Base-by-base conservation (phyloP, 2,329 filamentous ascomycete species). In the Zarea fungicola region DNA sequence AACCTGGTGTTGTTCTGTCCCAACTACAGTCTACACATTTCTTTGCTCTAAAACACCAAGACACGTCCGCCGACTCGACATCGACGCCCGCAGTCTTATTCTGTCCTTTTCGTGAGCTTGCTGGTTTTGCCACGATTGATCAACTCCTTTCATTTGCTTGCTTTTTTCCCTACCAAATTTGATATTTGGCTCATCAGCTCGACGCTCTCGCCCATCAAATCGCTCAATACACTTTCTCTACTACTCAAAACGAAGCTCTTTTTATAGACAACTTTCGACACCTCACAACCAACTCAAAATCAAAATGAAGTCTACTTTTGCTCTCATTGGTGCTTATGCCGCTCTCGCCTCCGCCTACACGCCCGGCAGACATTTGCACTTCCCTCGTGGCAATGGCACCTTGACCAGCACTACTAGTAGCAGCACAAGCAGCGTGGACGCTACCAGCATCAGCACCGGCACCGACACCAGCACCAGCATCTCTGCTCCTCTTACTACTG, bases 241-340 rank as follows among this genome's bases (percentile, higher is more conserved):
- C 34, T 35, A 34, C 22, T 23, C 52, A 54, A n/a, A n/a, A n/a
- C 52, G 53, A 29, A 36, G 54, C 57, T 48, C 40, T 40, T 35
- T 10, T 42, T 13, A 34, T 16, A 8, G 10, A 26, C 37, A 8
- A 37, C 32, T n/a, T 5, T 22, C 40, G 11, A 42, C 8, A 22
- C 8, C 22, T 18, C 42, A 31, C 25, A 34, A 40, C 55, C 57
- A 56, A 42, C 49, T n/a, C n/a, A n/a, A 55, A 45, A 45, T 58
- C 67, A 75, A 68, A 50, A 78, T 78, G 75, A 75, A 76, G 69
- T 62, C 72, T 54, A 60, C 64, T 53, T 55, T 68, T 49, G 62
- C 73, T 56, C 58, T 63, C 55, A 56, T 75, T 55, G 71, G 69
- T 66, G 63, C 74, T 54, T 61, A 75, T 55, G 72, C 69, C 62